Percentiles rank a stretch among this genome's conserved stretches.
Evolutionary conservation across 305 asterid species (phyloP).

Genomic region (Coffea humblotiana): DNA sequence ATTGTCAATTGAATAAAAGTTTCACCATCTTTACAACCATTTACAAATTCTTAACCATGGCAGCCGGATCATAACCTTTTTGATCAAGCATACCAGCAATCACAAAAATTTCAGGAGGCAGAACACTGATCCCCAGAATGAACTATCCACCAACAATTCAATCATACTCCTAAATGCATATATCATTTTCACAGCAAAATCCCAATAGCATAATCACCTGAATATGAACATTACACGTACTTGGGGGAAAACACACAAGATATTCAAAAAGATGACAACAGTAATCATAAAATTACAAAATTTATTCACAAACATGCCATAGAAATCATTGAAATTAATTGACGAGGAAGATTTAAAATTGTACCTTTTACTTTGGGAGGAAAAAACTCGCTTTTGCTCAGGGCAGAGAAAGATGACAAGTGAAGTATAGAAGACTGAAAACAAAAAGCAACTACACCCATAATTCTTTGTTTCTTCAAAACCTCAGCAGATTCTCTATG

Average conservation of each 20-base stretch:
- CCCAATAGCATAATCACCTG: no score
- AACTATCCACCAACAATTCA: no score
- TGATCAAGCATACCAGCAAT: neutral
- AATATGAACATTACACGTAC: no score
- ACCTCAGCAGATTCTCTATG: neutral
- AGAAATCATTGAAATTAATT: neutral
- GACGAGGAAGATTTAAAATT: no score
- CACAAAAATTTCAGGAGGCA: neutral
- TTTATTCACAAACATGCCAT: neutral
- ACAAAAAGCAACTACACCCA: constrained; percentile 9
- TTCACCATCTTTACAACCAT: neutral
- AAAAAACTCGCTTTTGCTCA: neutral
- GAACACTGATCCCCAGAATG: neutral
- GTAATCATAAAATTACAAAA: neutral
- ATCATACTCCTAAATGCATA: neutral
- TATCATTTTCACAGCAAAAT: no score
- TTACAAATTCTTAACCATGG: neutral
- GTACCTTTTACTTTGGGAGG: constrained; percentile 18
- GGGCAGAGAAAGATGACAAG: constrained; percentile 7
- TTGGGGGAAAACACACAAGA: no score
- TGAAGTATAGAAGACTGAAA: neutral
- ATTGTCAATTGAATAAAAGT: neutral
- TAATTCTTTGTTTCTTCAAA: neutral
- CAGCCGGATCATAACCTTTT: neutral
- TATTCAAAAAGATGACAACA: no score